Base-by-base conservation (phyloP, 768 basidiomycete species). In the Suillus placidus region DNA sequence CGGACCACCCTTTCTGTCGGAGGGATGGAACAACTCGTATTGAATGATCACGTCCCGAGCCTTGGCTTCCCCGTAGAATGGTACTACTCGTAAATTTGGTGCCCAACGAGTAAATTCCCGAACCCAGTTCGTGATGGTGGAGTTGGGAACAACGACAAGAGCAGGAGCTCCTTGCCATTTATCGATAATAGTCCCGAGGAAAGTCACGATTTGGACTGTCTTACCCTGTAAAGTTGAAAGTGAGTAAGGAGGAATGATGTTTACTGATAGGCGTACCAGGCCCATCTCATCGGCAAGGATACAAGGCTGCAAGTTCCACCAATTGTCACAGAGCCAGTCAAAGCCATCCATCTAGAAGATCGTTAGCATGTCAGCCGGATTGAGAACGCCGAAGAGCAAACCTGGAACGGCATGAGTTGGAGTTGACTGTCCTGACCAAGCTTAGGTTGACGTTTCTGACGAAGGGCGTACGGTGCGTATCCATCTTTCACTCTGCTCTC, bases 221-320 rank as follows among this genome's bases (percentile, higher is more conserved):
- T 94, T 95, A 0, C 93, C 92, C 90, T 94, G 67, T 65, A 55
- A 30, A 26, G 26, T 60, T 30, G 10, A 20, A 16, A 62, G n/a
- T 63, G 56, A 37, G 69, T 32, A 61, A 69, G 73, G 4, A 55
- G 16, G 23, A 63, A 47, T 23, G 30, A 40, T 34, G 43, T 4
- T 12, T 40, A 65, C 30, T 56, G 45, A 49, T 30, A 34, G 10
- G 73, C 82, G 61, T 75, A 93, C 94, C 74, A 95, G 78, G 65
- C 95, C 95, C 97, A 99, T 99, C 77, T 99, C 97, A 74, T 99
- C 97, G 3, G 97, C 97, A 26, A 99, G 84, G 68, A 96, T 96
- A 67, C 90, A 94, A 51, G 88, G 87, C 67, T 94, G 94, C 51
- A 81, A 84, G 68, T 85, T 88, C 89, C 90, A 94, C 95, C 95